Base-by-base conservation (phyloP, 1,284 basidiomycete species). In the Phaffia rhodozyma region DNA sequence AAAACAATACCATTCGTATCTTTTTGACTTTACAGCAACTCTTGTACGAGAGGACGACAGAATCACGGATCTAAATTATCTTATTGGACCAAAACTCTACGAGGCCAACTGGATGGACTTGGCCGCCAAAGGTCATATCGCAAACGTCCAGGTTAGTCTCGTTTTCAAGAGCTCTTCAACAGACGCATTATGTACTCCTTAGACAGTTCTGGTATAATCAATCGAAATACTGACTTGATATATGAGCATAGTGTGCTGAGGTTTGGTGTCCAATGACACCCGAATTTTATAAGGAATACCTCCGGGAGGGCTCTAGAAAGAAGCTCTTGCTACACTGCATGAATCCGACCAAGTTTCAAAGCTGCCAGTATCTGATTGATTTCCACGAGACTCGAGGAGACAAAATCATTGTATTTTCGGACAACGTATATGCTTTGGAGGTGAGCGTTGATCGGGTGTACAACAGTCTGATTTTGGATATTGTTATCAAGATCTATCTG, bases 51-150 rank as follows among this genome's bases (percentile, higher is more conserved):
- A 99, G 76, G 96, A 99, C 73, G 96, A 99, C 75, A 97, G 97
- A 79, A 98, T 99, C 71, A 87, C 89, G 38, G 96, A 99, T 78
- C 79, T 99, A 65, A 97, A 97, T 74, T 98, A 97, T 74, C 89
- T 98, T 82, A 97, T 99, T 72, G 96, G 96, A 1, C 96, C 96
- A 4, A 99, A 99, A 78, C 81, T 99, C 54, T 99, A 98, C 75
- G 96, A 99, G 77, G 96, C 96, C 7, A 99, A 99, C 75, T 99
- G 96, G 96, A 98, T 98, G 94, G 96, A 99, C 76, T 84, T 99
- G 69, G 96, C 96, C 38, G 91, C 91, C 66, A 97, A 98, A 75
- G 96, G 96, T 0, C 96, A 99, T 75, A 99, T 99, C 72, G 96
- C 96, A 5, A 98, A 96, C 70, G 96, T 98, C 25, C 96, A 97